Base-by-base conservation (phyloP, 164 flowering plant genomes). In the Berberis vulgaris region DNA sequence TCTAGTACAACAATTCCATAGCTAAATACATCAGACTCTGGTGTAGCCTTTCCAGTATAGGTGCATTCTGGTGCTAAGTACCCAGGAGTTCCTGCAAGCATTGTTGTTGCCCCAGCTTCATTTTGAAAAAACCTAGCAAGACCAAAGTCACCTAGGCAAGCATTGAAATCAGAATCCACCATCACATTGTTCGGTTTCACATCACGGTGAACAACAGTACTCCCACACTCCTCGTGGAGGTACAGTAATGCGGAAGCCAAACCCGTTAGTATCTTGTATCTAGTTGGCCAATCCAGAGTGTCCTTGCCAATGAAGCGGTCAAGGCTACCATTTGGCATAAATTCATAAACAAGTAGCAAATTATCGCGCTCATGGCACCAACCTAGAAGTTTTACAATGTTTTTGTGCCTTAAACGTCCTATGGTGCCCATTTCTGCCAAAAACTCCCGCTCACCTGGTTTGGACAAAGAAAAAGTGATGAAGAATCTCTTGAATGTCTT, bases 361-460 rank as follows among this genome's bases (percentile, higher is more conserved):
- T 78, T 67, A 13, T 71, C 68, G 6, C 56, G 45, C 40, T 76
- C 77, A 41, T 81, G 80, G 69, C 84, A 76, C 80, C 82, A 81
- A 3, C 84, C 84, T 67, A 55, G 76, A 59, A 81, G 82, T 45
- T 77, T 78, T 54, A 81, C 74, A 58, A 81, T 57, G 65, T 81
- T 81, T 40, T 69, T 78, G 69, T 81, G 84, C 69, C 80, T 67
- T 41, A 81, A 57, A 13, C 80, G 70, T 55, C 84, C 82, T 41
- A 81, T 76, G 7, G 78, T 81, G 68, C 79, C 72, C 55, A 81
- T 77, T 66, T 81, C 84, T 4, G 82, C 80, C 63, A 81, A 71
- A 62, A 64, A 80, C 68, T 81, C 84, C 61, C 59, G 75, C 45
- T 78, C 76, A 57, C 83, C 83, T 80, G 43, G 40, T 46, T 43